A percentile compares a stretch with the other conserved stretches of the same genome.
Conservation (phyloP, 202 grass and related monocot genomes). For the Setaria italica region DNA sequence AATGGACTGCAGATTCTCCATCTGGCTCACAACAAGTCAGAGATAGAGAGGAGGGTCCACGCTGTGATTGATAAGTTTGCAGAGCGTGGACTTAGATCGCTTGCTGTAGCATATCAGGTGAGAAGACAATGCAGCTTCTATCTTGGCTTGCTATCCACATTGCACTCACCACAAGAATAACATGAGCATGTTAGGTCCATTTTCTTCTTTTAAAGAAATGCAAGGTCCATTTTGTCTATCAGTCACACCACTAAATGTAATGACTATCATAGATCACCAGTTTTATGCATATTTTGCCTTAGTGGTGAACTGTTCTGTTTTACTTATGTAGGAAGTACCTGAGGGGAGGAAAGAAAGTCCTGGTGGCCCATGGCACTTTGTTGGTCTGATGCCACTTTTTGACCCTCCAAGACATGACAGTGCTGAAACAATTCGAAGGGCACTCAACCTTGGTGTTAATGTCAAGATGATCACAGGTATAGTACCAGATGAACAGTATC, state of each 20-base stretch:
- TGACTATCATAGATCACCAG: neutral
- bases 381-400: constrained; percentile 84
- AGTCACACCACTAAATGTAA: neutral
- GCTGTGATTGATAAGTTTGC: constrained; percentile 84
- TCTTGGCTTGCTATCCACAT: constrained; percentile 3
- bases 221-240: constrained; percentile 6
- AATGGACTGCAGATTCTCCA: constrained; percentile 71
- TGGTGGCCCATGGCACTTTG: constrained; percentile 75
- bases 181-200: neutral
- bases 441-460: constrained; percentile 84
- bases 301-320: constrained; percentile 7
- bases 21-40: constrained; percentile 70
- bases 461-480: constrained; percentile 93
- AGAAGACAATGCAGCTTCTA: constrained; percentile 14
- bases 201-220: neutral
- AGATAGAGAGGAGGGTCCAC: constrained; percentile 74
- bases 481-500: neutral
- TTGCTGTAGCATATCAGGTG: constrained; percentile 84
- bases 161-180: neutral
- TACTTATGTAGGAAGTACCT: constrained; percentile 69
- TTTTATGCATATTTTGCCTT: neutral
- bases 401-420: constrained; percentile 92
- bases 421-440: constrained; percentile 85
- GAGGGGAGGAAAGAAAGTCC: constrained; percentile 78
- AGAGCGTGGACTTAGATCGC: constrained; percentile 82